phyloP scores from a whole-genome alignment of 2,329 filamentous ascomycete genomes.

The Botrytis medusae region DNA sequence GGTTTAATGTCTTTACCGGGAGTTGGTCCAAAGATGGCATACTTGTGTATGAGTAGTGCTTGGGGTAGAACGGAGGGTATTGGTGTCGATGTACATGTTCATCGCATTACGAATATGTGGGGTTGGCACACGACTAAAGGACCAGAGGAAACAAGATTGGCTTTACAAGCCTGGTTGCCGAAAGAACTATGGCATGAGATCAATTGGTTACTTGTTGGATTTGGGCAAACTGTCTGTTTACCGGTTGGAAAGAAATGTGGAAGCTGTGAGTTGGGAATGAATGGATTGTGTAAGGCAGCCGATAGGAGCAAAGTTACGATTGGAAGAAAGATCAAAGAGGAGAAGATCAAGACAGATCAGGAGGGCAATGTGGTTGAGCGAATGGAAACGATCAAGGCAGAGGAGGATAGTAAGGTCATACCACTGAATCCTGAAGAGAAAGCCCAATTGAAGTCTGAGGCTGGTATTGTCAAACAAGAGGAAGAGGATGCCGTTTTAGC shows the following conservation, averaged over 20 bases:
- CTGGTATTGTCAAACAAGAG: background rate
- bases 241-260: conserved; percentile 71
- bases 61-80: conserved; percentile 61
- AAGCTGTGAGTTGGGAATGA: conserved; percentile 76
- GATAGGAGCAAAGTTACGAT: conserved; percentile 62
- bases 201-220: conserved; percentile 70
- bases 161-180: conserved; percentile 66
- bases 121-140: conserved; percentile 65
- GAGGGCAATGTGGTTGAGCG: conserved; percentile 38
- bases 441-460: background rate
- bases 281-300: conserved; percentile 73
- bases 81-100: conserved; percentile 70
- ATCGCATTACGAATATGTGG: conserved; percentile 74
- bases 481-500: conserved; percentile 20
- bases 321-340: conserved; percentile 53
- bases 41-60: conserved; percentile 66
- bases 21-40: conserved; percentile 75
- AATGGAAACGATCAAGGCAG: conserved; percentile 41
- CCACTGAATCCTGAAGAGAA: conserved; percentile 17
- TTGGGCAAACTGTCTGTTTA: conserved; percentile 69
- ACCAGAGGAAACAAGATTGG: conserved; percentile 65
- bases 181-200: conserved; percentile 72
- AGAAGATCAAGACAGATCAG: conserved; percentile 39
- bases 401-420: conserved; percentile 30
- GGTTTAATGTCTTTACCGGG: conserved; percentile 65